phyloP scores from a whole-genome alignment of 1,284 basidiomycete genomes.

The Heterobasidion annosum region DNA sequence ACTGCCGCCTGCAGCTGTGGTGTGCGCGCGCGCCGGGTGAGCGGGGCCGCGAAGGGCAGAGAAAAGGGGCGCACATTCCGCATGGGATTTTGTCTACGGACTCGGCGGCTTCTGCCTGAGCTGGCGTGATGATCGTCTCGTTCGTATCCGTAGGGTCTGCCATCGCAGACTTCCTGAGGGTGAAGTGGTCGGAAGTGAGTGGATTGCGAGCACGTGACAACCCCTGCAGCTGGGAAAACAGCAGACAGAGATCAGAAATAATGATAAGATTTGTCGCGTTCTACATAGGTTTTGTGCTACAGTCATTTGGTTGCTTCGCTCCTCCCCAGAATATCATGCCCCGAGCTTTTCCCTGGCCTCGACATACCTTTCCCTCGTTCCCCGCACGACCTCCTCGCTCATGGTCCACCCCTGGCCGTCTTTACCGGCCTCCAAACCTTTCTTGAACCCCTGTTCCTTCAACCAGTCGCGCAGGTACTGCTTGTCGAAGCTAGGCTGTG shows the following conservation, averaged over 20 bases:
- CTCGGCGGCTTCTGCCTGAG: neutral
- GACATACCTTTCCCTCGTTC: constrained; percentile 71
- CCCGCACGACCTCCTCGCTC: constrained; percentile 66
- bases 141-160: no score
- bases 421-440: constrained; percentile 70
- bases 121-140: no score
- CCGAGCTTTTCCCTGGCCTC: constrained; percentile 38
- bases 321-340: neutral
- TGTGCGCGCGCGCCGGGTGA: constrained; percentile 4
- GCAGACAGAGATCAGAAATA: no score
- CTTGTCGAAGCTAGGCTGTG: constrained; percentile 94
- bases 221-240: no score
- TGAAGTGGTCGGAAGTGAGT: no score
- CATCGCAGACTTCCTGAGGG: no score
- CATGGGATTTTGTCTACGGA: constrained; percentile 19
- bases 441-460: constrained; percentile 61
- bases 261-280: no score
- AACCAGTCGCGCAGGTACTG: constrained; percentile 95
- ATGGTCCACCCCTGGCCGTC: constrained; percentile 69
- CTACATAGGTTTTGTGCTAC: no score
- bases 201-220: no score
- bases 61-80: constrained; percentile 22
- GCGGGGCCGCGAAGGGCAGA: neutral
- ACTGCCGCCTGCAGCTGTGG: constrained; percentile 62
- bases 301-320: neutral